phyloP scores from a whole-genome alignment of 2,329 filamentous ascomycete species.

The Dactylellina parvicollis region DNA sequence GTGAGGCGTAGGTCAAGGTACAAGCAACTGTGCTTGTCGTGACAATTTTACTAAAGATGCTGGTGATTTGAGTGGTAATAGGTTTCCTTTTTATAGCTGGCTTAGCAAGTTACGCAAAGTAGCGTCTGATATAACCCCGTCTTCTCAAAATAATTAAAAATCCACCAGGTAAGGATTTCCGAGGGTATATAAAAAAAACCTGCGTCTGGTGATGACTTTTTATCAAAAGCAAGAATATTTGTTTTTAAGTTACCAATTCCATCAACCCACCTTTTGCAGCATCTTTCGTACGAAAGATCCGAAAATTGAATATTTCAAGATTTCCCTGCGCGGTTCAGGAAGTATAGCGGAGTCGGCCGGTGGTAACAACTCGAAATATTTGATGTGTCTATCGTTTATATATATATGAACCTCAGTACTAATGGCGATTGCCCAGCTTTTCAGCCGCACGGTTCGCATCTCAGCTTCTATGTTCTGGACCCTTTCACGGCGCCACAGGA shows the following conservation, averaged over 20 bases:
- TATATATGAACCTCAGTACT: neutral
- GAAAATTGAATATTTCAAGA: neutral
- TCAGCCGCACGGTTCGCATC: neutral
- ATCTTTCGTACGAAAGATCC: neutral
- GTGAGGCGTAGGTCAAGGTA: too few species aligned
- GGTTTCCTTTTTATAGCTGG: too few species aligned
- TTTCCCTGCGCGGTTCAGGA: neutral
- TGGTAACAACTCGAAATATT: neutral
- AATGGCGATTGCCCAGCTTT: neutral
- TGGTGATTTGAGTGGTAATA: too few species aligned
- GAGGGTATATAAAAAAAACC: too few species aligned
- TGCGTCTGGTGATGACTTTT: too few species aligned
- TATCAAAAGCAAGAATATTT: too few species aligned
- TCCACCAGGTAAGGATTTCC: too few species aligned
- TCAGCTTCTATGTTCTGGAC: neutral
- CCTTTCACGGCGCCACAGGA: neutral
- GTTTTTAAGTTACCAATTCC: neutral
- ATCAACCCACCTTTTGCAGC: neutral
- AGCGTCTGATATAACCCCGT: too few species aligned
- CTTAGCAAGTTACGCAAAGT: too few species aligned
- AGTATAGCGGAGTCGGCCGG: neutral
- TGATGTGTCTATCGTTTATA: neutral
- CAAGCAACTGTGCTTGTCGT: too few species aligned
- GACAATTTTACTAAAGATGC: too few species aligned
- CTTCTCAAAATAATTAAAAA: too few species aligned